phyloP scores from a whole-genome alignment of 805 yeast genomes.

The Saccharomycopsis guyanensis region DNA sequence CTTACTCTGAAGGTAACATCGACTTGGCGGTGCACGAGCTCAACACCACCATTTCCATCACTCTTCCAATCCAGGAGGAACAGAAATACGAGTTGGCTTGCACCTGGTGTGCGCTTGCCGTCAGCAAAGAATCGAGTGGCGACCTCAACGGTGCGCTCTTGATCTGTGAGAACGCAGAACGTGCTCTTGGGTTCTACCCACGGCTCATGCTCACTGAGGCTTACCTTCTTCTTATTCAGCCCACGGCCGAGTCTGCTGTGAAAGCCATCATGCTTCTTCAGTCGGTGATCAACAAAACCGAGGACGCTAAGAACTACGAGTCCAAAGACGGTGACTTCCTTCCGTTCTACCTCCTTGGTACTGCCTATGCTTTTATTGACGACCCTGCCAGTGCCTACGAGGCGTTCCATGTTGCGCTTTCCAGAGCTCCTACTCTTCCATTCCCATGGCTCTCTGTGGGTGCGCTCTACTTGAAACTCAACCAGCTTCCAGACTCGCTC shows the following conservation, averaged over 20 bases:
- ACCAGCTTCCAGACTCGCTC: slow-evolving; percentile 57
- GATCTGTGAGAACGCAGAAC: slow-evolving; percentile 42
- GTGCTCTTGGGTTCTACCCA: slow-evolving; percentile 37
- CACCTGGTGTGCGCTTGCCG: slow-evolving; percentile 46
- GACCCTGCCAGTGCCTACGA: slow-evolving; percentile 47
- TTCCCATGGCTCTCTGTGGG: slow-evolving; percentile 65
- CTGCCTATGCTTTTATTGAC: slow-evolving; percentile 40
- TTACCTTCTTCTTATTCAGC: slow-evolving; percentile 36
- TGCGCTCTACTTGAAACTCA: slow-evolving; percentile 46
- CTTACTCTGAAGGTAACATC: slow-evolving; percentile 42
- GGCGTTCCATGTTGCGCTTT: slow-evolving; percentile 45
- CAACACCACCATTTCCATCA: slow-evolving; percentile 41
- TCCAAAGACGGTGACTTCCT: slow-evolving; percentile 40
- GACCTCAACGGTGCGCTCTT: slow-evolving; percentile 42
- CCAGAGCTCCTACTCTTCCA: slow-evolving; percentile 46
- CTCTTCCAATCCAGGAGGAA: slow-evolving; percentile 37
- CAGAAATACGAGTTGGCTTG: slow-evolving; percentile 40
- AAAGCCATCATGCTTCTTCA: slow-evolving; percentile 32
- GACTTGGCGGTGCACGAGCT: slow-evolving; percentile 45
- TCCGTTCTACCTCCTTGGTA: slow-evolving; percentile 49
- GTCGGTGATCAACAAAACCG: slow-evolving; percentile 25
- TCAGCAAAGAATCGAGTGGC: slow-evolving; percentile 41
- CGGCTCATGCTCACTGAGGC: slow-evolving; percentile 42
- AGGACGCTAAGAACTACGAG: slow-evolving; percentile 23
- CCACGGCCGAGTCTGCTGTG: slow-evolving; percentile 28